Conservation (phyloP, 2,329 filamentous ascomycete species). For the Ascochyta lentis region DNA sequence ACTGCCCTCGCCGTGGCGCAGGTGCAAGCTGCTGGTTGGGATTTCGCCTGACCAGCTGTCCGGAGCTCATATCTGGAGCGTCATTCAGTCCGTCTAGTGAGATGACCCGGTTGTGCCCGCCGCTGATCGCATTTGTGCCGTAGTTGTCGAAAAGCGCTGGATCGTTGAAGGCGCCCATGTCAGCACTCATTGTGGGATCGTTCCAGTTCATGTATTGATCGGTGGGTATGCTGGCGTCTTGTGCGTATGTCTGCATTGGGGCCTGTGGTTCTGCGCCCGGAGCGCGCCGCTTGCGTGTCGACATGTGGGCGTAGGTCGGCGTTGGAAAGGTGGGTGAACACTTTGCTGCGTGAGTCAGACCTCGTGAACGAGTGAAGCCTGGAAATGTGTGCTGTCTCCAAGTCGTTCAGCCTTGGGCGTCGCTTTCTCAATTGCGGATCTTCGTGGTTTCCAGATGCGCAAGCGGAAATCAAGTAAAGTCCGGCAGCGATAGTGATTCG, state of each 20-base stretch:
- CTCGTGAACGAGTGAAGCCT: conserved; percentile 3
- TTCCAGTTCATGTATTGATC: conserved; percentile 49
- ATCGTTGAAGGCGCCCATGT: conserved; percentile 46
- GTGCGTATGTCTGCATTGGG: conserved; percentile 59
- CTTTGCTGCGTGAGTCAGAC: conserved; percentile 9
- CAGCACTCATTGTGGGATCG: conserved; percentile 31
- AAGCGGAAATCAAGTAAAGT: neutral
- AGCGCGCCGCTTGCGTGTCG: conserved; percentile 72
- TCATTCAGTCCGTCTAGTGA: conserved; percentile 43
- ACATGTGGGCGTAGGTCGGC: conserved; percentile 28
- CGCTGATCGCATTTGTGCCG: conserved; percentile 20
- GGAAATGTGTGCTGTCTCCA: neutral
- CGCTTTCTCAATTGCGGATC: conserved; percentile 3
- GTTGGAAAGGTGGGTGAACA: neutral
- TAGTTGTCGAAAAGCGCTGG: conserved; percentile 46
- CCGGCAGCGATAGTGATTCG: neutral
- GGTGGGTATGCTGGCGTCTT: conserved; percentile 49
- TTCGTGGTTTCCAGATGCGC: neutral
- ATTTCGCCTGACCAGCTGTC: conserved; percentile 55
- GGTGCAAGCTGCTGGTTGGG: conserved; percentile 55
- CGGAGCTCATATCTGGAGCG: conserved; percentile 37
- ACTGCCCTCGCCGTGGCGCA: conserved; percentile 45
- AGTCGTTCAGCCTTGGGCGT: conserved; percentile 7
- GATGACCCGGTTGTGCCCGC: conserved; percentile 39
- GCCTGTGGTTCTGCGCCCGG: conserved; percentile 72